Conservation (phyloP, 768 basidiomycete species). For the Flagelloscypha sp. region DNA sequence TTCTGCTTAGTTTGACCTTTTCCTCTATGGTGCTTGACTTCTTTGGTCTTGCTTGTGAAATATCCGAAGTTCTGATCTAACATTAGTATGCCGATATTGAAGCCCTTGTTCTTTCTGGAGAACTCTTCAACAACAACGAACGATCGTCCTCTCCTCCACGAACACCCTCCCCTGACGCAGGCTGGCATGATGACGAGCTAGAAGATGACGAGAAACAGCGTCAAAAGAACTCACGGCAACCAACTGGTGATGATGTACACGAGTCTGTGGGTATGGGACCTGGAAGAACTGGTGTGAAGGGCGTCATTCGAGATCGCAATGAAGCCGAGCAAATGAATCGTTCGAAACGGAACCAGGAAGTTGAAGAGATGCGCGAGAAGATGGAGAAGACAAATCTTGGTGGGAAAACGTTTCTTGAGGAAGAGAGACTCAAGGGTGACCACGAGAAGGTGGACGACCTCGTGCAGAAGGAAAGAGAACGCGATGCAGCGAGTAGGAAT, state of each 20-base stretch:
- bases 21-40: too few relatives aligned
- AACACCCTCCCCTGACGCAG: slow-evolving; percentile 50
- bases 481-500: slow-evolving; percentile 19
- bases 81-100: too few relatives aligned
- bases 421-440: slow-evolving; percentile 51
- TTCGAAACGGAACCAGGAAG: slow-evolving; percentile 43
- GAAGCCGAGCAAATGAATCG: slow-evolving; percentile 55
- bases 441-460: slow-evolving; percentile 38
- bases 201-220: slow-evolving; percentile 27
- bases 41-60: too few relatives aligned
- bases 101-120: slow-evolving; percentile 68
- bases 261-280: slow-evolving; percentile 81
- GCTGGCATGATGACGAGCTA: slow-evolving; percentile 47
- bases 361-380: slow-evolving; percentile 40
- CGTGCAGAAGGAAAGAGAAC: slow-evolving; percentile 32
- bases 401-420: slow-evolving; percentile 70
- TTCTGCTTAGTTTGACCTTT: too few relatives aligned
- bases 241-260: slow-evolving; percentile 15
- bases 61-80: too few relatives aligned
- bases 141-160: slow-evolving; percentile 58
- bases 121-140: slow-evolving; percentile 47
- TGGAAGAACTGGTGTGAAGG: slow-evolving; percentile 82
- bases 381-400: slow-evolving; percentile 63
- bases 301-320: slow-evolving; percentile 73
- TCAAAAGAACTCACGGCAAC: slow-evolving; percentile 18